phyloP scores from a whole-genome alignment of 345 rosid genomes.

The Cardamine chenopodiifolia region DNA sequence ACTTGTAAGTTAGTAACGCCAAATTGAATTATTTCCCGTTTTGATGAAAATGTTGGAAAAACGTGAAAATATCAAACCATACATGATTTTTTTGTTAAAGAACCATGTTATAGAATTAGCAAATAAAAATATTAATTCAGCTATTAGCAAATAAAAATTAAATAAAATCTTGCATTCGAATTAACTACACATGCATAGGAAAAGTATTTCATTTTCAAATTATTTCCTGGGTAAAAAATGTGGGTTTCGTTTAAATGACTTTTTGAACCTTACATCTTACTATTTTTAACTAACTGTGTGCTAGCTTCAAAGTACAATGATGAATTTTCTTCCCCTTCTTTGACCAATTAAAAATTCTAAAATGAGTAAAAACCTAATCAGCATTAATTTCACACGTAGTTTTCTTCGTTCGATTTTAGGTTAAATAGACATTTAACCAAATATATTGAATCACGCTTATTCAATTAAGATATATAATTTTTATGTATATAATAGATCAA shows the following conservation, averaged over 20 bases:
- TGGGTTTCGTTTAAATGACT: neutral
- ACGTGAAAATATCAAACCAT: neutral
- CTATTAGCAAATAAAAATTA: neutral
- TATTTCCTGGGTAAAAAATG: neutral
- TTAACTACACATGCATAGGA: neutral
- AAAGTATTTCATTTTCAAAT: neutral
- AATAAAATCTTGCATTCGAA: neutral
- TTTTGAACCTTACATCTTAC: conserved; percentile 19
- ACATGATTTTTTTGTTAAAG: neutral
- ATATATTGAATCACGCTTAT: neutral
- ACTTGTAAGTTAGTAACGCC: neutral
- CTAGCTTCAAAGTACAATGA: neutral
- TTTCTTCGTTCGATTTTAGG: neutral
- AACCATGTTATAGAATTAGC: too few relatives aligned
- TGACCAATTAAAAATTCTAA: conserved; percentile 20
- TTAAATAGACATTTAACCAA: conserved; percentile 18
- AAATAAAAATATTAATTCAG: neutral
- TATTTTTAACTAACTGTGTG: neutral
- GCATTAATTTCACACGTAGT: conserved; percentile 27
- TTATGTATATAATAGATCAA: neutral
- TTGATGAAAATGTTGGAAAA: neutral
- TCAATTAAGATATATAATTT: neutral
- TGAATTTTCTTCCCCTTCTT: conserved; percentile 10
- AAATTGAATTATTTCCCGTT: neutral
- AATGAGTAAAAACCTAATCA: neutral